Conservation (phyloP, 2,329 filamentous ascomycete genomes). For the Plenodomus lindquistii region DNA sequence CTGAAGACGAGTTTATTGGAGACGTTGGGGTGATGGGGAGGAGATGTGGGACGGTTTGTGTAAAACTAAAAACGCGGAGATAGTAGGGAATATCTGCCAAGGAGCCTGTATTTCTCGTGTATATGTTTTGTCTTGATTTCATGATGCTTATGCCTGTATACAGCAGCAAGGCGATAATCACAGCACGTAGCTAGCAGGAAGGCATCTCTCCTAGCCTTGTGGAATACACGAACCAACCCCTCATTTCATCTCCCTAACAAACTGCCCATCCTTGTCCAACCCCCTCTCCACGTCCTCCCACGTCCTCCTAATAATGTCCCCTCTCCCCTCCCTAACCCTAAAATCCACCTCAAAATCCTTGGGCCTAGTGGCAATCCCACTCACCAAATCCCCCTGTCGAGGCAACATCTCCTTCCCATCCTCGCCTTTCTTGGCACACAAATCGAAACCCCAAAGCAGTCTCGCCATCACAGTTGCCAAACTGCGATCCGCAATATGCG, state of each 20-base stretch:
- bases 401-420: neutral
- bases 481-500: conserved; percentile 16
- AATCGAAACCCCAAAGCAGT: conserved; percentile 18
- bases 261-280: neutral
- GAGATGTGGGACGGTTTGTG: no score
- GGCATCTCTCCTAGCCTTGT: no score
- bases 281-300: neutral
- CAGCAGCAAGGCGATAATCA: no score
- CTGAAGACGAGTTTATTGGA: conserved; percentile 15
- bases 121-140: no score
- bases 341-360: neutral
- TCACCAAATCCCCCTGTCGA: neutral
- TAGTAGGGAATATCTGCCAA: no score
- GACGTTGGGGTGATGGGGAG: neutral
- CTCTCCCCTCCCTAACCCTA: neutral
- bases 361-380: neutral
- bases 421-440: neutral
- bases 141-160: no score
- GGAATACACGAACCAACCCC: no score
- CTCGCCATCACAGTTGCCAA: conserved; percentile 10
- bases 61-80: no score
- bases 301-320: neutral
- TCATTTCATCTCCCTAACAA: neutral
- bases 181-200: no score
- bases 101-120: no score